Base-by-base conservation (phyloP, 495 filamentous ascomycete species). In the Lichenothelia convexa region DNA sequence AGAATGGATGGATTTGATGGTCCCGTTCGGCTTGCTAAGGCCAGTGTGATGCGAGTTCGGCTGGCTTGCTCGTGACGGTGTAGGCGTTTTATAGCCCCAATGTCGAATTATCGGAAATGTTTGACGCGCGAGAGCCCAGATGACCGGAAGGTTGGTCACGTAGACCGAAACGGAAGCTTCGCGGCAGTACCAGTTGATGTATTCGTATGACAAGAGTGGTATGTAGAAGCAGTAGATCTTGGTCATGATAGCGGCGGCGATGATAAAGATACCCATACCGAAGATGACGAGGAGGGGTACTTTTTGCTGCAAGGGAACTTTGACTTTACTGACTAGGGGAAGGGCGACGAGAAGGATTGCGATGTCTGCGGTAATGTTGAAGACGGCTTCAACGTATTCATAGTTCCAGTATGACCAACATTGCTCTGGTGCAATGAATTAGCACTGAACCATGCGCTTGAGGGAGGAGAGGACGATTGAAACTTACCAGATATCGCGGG, bases 391-490 rank as follows among this genome's bases (percentile, higher is more conserved):
- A 5, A 65, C 46, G 43, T 71, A 66, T 40, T 61, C 58, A 45
- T 68, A 69, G 45, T 66, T 51, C 29, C 65, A 58, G 35, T 63
- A 68, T 7, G 59, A 57, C 6, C 56, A 60, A 40, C 68, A 70
- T 57, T 71, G 65, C 30, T 23, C 27, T 29, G 9, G 24, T 1
- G 24, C 24, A 27, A 7, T 27, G 24, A n/a, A 45, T 34, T 13
- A 9, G 21, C 35, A 38, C 53, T 59, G 39, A 6, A 27, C 13
- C 8, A 15, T 36, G 12, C 15, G 39, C 47, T 32, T 42, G 37
- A 18, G 18, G n/a, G n/a, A n/a, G n/a, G n/a, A n/a, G n/a, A n/a
- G n/a, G n/a, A n/a, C n/a, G n/a, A n/a, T n/a, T n/a, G n/a, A n/a
- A n/a, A n/a, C n/a, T n/a, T n/a, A n/a, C n/a, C n/a, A n/a, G n/a